Percentiles rank a stretch among this genome's conserved stretches.
phyloP scores from a whole-genome alignment of 257 asterid species.

The Vinca minor region DNA sequence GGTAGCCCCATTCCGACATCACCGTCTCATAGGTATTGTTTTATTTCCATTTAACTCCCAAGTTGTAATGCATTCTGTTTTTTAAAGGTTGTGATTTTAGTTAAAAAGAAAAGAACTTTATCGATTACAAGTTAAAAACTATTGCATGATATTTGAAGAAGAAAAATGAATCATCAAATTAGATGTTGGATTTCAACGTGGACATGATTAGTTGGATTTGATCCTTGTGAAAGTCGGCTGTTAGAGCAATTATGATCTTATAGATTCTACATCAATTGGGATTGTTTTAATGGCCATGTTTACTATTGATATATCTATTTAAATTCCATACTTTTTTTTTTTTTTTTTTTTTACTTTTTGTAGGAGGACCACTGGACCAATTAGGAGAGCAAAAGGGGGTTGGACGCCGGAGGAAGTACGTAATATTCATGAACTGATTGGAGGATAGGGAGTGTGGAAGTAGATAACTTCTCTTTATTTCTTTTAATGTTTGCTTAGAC shows the following conservation, averaged over 20 bases:
- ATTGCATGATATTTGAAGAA: background rate
- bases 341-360: conserved; percentile 19
- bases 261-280: too few relatives aligned
- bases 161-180: background rate
- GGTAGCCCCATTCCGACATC: conserved; percentile 69
- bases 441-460: background rate
- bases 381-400: conserved; percentile 98
- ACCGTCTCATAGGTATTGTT: conserved; percentile 63
- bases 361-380: conserved; percentile 96
- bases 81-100: background rate
- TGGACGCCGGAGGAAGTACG: conserved; percentile 99
- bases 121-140: background rate
- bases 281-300: too few relatives aligned
- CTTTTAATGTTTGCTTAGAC: background rate
- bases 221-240: background rate
- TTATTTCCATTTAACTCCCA: conserved; percentile 4
- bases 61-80: background rate
- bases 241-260: background rate
- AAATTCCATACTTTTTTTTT: background rate
- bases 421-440: background rate
- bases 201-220: background rate
- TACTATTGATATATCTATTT: background rate
- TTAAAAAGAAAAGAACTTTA: background rate
- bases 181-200: background rate
- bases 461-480: background rate